phyloP scores from a whole-genome alignment of 2,329 filamentous ascomycete genomes.

The Phialophora macrospora region DNA sequence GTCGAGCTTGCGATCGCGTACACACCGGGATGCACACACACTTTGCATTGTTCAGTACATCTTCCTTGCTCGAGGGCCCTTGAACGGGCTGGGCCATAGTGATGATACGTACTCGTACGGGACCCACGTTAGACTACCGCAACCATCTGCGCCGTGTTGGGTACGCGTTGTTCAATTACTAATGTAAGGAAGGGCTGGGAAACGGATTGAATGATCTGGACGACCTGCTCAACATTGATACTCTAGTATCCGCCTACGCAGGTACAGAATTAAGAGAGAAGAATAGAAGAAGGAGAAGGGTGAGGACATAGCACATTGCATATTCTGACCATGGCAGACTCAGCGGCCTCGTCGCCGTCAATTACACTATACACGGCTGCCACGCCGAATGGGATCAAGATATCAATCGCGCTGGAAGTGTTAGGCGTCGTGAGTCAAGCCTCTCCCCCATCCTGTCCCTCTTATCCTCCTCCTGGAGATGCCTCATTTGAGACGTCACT shows the following conservation, averaged over 20 bases:
- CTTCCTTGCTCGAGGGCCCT: background rate
- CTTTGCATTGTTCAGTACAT: background rate
- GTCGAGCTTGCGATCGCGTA: too few relatives aligned
- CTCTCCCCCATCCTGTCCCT: background rate
- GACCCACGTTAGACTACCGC: too few relatives aligned
- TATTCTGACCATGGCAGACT: constrained; percentile 35
- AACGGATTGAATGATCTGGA: too few relatives aligned
- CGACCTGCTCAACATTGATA: too few relatives aligned
- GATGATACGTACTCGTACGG: too few relatives aligned
- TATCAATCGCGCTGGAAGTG: constrained; percentile 83
- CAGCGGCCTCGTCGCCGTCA: constrained; percentile 51
- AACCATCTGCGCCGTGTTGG: too few relatives aligned
- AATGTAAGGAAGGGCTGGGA: too few relatives aligned
- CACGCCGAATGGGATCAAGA: constrained; percentile 89
- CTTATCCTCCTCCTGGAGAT: background rate
- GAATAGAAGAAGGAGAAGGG: too few relatives aligned
- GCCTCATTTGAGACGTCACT: background rate
- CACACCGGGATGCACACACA: background rate
- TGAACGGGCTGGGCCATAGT: background rate
- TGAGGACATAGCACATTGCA: too few relatives aligned
- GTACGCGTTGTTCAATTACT: too few relatives aligned
- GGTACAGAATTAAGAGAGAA: too few relatives aligned
- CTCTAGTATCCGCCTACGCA: too few relatives aligned
- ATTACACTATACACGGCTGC: constrained; percentile 82
- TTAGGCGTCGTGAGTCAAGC: constrained; percentile 56